These are phyloP conservation scores for Yamadazyma diospyri DNA, from an alignment of 1,139 yeast genomes.

Conservation along the genomic window DNA sequence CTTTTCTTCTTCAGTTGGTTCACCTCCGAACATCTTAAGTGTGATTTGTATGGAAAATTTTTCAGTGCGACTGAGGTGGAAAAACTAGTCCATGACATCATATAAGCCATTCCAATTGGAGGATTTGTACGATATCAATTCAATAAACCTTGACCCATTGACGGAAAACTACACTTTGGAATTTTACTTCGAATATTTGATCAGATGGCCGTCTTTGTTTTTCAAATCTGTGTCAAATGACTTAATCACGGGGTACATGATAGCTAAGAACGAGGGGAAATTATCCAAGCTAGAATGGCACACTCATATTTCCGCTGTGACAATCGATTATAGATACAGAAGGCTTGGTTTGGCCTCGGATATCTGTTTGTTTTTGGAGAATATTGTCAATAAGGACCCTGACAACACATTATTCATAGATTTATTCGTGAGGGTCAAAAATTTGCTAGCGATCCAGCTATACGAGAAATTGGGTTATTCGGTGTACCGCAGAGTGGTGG, in stretches of 20 bases:
- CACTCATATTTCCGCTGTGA: conserved; percentile 94
- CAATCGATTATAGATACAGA: conserved; percentile 78
- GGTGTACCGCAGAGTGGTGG: conserved; percentile 83
- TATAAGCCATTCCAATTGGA: conserved; percentile 82
- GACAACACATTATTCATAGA: conserved; percentile 82
- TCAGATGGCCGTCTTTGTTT: conserved; percentile 85
- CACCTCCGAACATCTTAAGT: conserved; percentile 42
- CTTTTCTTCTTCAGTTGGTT: conserved; percentile 72
- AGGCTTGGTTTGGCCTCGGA: conserved; percentile 81
- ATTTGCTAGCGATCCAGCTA: conserved; percentile 70
- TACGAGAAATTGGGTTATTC: conserved; percentile 85
- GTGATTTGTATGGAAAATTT: conserved; percentile 6
- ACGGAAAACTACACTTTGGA: conserved; percentile 87
- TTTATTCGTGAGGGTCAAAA: conserved; percentile 85
- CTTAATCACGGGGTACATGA: conserved; percentile 74
- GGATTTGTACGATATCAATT: conserved; percentile 68
- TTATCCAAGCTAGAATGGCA: conserved; percentile 78
- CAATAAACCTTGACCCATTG: conserved; percentile 79
- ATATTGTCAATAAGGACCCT: conserved; percentile 62
- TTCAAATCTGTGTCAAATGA: conserved; percentile 55
- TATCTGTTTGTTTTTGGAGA: conserved; percentile 70
- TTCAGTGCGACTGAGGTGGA: conserved; percentile 7
- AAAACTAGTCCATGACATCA: conserved; percentile 77
- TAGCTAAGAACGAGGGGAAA: conserved; percentile 94
- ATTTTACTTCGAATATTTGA: conserved; percentile 80